phyloP scores from a whole-genome alignment of 352 stramenopile species.

The Albugo laibachii region DNA sequence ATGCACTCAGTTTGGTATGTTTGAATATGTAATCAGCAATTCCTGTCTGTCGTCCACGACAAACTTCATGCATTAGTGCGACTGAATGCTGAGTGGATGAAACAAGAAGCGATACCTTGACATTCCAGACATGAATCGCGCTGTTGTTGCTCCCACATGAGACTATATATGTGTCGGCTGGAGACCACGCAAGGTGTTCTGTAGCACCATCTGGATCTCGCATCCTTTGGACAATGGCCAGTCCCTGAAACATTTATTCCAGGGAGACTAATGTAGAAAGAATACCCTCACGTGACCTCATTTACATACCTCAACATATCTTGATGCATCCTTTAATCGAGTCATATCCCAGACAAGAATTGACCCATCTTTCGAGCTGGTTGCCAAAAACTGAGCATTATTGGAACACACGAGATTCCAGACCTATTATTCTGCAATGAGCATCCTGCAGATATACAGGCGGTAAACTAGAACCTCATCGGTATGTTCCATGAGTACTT shows the following conservation, averaged over 20 bases:
- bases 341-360: conserved; percentile 53
- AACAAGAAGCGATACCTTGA: conserved; percentile 12
- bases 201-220: conserved; percentile 22
- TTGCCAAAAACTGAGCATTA: conserved; percentile 51
- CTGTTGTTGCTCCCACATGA: conserved; percentile 26
- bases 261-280: no score
- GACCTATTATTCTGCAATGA: conserved; percentile 7
- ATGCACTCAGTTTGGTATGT: conserved; percentile 27
- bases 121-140: conserved; percentile 46
- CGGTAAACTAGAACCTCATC: conserved; percentile 8
- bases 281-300: conserved; percentile 7
- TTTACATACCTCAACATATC: not conserved
- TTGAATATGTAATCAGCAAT: conserved; percentile 18
- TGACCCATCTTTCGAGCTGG: conserved; percentile 46
- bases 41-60: conserved; percentile 14
- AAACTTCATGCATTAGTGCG: no score
- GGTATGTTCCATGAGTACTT: conserved; percentile 23
- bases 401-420: conserved; percentile 61
- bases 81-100: not conserved
- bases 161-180: conserved; percentile 28
- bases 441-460: no score
- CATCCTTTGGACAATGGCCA: conserved; percentile 18
- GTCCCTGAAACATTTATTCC: conserved; percentile 2
- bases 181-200: conserved; percentile 45
- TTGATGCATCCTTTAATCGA: conserved; percentile 1